Evolutionary conservation across 306 rosid species (phyloP).

Genomic region (Casuarina equisetifolia): DNA sequence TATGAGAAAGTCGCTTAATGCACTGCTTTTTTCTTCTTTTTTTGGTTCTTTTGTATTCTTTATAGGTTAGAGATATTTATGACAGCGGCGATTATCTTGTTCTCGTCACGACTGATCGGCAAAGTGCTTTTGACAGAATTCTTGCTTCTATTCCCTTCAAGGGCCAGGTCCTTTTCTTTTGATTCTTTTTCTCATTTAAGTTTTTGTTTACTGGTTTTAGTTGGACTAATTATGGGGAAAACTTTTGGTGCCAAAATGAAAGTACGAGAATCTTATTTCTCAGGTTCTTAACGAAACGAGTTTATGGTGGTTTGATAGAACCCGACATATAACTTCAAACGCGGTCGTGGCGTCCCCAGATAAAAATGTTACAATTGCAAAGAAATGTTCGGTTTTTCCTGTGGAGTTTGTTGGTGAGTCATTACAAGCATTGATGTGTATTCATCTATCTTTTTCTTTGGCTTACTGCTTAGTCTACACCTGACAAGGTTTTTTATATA

Average conservation of each 20-base stretch:
- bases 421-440: background rate
- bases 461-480: background rate
- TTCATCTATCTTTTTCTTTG: background rate
- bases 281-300: constrained; percentile 94
- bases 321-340: constrained; percentile 70
- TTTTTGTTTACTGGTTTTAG: background rate
- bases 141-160: constrained; percentile 97
- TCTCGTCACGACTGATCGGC: constrained; percentile 87
- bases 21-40: background rate
- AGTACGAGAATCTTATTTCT: constrained; percentile 13
- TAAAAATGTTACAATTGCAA: constrained; percentile 86
- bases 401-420: constrained; percentile 94
- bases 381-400: constrained; percentile 91
- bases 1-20: background rate
- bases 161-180: constrained; percentile 66
- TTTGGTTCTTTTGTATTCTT: background rate
- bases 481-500: constrained; percentile 13
- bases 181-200: background rate
- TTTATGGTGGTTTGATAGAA: constrained; percentile 96
- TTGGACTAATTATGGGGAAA: constrained; percentile 9
- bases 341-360: constrained; percentile 82
- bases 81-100: constrained; percentile 80
- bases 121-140: constrained; percentile 94
- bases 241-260: background rate
- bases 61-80: constrained; percentile 89